Base-by-base conservation (phyloP, 2,329 filamentous ascomycete genomes). In the Elsinoe necatrix region DNA sequence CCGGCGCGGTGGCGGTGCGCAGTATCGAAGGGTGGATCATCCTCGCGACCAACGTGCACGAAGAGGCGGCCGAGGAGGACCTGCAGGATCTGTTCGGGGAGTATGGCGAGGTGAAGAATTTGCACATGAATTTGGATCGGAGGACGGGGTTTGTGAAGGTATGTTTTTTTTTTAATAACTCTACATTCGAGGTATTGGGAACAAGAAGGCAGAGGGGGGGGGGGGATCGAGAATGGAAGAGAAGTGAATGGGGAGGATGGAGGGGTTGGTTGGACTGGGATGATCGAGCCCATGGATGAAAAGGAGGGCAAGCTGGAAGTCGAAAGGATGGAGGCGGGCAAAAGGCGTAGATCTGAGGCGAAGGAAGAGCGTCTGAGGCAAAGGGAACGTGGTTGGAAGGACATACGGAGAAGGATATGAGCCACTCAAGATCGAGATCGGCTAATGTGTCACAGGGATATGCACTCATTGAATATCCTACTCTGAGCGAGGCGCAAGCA, bases 11-110 rank as follows among this genome's bases (percentile, higher is more conserved):
- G 1, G 88, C 88, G 21, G 88, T 93, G 59, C 87, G 88, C 65
- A 90, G 86, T 56, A 91, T 93, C 67, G 88, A 93, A 73, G 88
- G 89, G 64, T 93, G 89, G 89, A 93, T 93, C 71, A 78, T 93
- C 66, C 83, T 89, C 61, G 87, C 88, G 62, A 91, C 87, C 54
- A 93, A 93, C 67, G 85, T 93, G 31, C 88, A 93, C 74, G 88
- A 93, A 68, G 88, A 93, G 71, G 87, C 88, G 51, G 86, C 85
- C 64, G 88, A 93, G 73, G 88, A 93, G 74, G 84, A 87, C 45
- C 71, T 93, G 57, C 86, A 86, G 66, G 89, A 93, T 69, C 79
- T 83, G 70, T 93, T 93, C 69, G 86, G 83, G 66, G 88, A 93
- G 65, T 93, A 80, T 67, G 89, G 89, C 64, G 86, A 92, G 72